Percentiles rank a stretch among this genome's conserved stretches.
These are phyloP conservation scores for Huntiella moniliformis DNA, from an alignment of 2,329 filamentous ascomycete genomes.

Conservation along the genomic window DNA sequence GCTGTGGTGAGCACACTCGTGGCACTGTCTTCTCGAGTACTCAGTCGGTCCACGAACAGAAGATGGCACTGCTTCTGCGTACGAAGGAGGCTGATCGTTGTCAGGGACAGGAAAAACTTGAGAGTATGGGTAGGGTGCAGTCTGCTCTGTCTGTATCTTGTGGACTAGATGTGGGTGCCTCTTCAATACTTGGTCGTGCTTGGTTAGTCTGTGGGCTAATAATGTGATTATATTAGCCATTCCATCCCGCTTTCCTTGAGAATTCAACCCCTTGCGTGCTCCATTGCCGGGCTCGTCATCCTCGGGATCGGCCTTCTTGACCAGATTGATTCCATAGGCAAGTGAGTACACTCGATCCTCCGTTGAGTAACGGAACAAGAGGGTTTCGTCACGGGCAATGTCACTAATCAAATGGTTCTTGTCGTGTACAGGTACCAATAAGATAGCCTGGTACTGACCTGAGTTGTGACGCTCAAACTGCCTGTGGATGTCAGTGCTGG, in stretches of 20 bases:
- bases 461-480: slow-evolving; percentile 5
- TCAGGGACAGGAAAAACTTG: slow-evolving; percentile 10
- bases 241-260: slow-evolving; percentile 1
- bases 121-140: slow-evolving; percentile 9
- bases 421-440: slow-evolving; percentile 10
- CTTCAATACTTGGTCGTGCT: slow-evolving; percentile 8
- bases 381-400: slow-evolving; percentile 7
- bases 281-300: background rate
- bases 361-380: slow-evolving; percentile 5
- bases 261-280: no score
- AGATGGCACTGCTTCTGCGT: slow-evolving; percentile 11
- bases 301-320: background rate
- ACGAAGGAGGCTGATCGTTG: slow-evolving; percentile 12
- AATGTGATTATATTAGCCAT: slow-evolving; percentile 11
- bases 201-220: slow-evolving; percentile 8
- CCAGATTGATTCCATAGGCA: slow-evolving; percentile 10
- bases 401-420: slow-evolving; percentile 7
- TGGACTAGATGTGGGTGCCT: slow-evolving; percentile 7
- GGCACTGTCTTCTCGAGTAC: no score
- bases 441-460: slow-evolving; percentile 12
- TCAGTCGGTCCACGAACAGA: slow-evolving; percentile 4
- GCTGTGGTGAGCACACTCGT: no score
- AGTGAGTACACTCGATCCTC: slow-evolving; percentile 7
- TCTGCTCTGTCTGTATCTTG: background rate
- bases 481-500: background rate